These are phyloP conservation scores for Cladorrhinum samala DNA, from an alignment of 495 filamentous ascomycete species.

Conservation along the genomic window DNA sequence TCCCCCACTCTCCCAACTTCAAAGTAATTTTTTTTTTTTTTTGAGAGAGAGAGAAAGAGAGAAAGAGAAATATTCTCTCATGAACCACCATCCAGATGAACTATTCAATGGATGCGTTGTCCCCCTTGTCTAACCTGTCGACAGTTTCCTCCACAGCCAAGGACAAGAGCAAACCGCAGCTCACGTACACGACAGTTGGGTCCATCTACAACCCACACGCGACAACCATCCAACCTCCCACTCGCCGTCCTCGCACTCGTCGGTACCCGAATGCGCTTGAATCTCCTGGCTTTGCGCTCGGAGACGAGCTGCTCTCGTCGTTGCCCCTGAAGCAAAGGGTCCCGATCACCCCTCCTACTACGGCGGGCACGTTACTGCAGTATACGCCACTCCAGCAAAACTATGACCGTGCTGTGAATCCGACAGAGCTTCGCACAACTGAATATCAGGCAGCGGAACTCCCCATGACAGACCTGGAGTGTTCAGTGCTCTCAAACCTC, in stretches of 20 bases:
- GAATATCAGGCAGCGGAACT: too few relatives aligned
- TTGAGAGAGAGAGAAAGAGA: too few relatives aligned
- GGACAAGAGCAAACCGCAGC: constrained; percentile 7
- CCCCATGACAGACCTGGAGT: constrained; percentile 17
- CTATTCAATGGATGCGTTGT: constrained; percentile 11
- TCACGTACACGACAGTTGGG: constrained; percentile 42
- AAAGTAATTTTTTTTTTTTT: too few relatives aligned
- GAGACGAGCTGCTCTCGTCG: constrained; percentile 16
- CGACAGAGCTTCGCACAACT: too few relatives aligned
- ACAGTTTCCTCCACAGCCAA: background rate
- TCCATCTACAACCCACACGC: constrained; percentile 39
- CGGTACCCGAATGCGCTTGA: constrained; percentile 18
- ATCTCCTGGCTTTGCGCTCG: constrained; percentile 14
- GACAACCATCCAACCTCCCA: constrained; percentile 35
- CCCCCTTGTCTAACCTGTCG: constrained; percentile 8
- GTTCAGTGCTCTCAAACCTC: background rate
- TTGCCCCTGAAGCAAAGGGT: constrained; percentile 16
- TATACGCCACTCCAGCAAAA: constrained; percentile 46
- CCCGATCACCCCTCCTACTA: constrained; percentile 14
- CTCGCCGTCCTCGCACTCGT: constrained; percentile 36
- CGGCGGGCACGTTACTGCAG: constrained; percentile 16
- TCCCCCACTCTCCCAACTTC: too few relatives aligned
- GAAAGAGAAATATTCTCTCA: too few relatives aligned
- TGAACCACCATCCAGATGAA: background rate
- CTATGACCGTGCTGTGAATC: constrained; percentile 37